Base-by-base conservation (phyloP, 306 rosid species). In the Cucumis sativus region DNA sequence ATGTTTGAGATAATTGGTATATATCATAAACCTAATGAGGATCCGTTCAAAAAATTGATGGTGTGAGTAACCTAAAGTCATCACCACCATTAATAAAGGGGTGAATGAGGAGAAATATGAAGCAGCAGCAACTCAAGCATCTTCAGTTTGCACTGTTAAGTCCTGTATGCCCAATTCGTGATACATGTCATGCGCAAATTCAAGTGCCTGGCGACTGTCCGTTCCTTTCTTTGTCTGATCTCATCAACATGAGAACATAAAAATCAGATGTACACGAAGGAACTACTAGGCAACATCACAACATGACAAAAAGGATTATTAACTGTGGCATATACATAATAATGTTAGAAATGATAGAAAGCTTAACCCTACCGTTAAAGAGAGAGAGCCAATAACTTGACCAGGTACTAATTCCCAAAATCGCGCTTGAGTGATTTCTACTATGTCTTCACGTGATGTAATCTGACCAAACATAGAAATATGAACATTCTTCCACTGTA, bases 351-450 rank as follows among this genome's bases (percentile, higher is more conserved):
- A 52, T 52, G 12, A 47, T 7, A 47, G 14, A 69, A 45, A 6
- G 37, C 56, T 16, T 30, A 78, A 8, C 13, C 68, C 80, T 69
- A 87, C 98, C 99, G 81, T 91, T 80, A 92, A 71, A 49, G 90
- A 78, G 67, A 95, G 80, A 65, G 93, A 95, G 75, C 97, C 97
- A 79, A 91, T 88, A 76, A 88, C 93, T 75, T 88, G 91, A 81
- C 98, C 98, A 8, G 99, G 99, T 84, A 95, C 97, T 75, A 89
- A 78, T 82, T 92, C 99, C 99, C 98, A 96, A 81, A 96, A 96
- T 40, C 92, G 97, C 57, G 91, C 90, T 77, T 85, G 90, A 59
- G 91, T 78, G 76, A 96, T 90, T 84, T 92, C 98, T 66, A 86
- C 30, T 57, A 87, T 87, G 78, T 92, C 99, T 85, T 92, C 98